Percentiles rank a stretch among this genome's conserved stretches.
Evolutionary conservation across 805 yeast genomes (phyloP).

Genomic region (Starmera quercuum): DNA sequence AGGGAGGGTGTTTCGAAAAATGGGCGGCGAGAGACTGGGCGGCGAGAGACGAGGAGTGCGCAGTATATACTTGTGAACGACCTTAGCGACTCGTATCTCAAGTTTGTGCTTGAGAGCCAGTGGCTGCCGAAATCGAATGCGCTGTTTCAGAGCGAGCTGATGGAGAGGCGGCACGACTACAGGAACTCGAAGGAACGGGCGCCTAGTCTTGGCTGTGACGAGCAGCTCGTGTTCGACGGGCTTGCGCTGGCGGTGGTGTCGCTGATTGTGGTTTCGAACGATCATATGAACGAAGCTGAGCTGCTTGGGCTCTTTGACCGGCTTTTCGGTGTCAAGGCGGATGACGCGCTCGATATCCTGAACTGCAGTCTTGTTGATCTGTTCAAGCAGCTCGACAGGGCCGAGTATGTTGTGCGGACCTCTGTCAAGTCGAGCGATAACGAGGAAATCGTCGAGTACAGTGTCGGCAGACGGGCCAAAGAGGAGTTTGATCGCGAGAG

Average conservation of each 20-base stretch:
- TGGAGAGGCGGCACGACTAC: slow-evolving; percentile 17
- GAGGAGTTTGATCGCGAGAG: slow-evolving; percentile 19
- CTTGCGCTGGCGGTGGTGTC: slow-evolving; percentile 13
- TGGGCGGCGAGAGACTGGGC: background rate
- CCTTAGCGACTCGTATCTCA: slow-evolving; percentile 7
- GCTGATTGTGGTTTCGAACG: slow-evolving; percentile 16
- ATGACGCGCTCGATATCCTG: slow-evolving; percentile 5
- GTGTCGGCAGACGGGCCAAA: slow-evolving; percentile 21
- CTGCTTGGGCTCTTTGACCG: slow-evolving; percentile 30
- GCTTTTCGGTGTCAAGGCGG: slow-evolving; percentile 23
- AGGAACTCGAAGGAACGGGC: slow-evolving; percentile 10
- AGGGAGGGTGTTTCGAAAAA: background rate
- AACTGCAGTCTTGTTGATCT: slow-evolving; percentile 12
- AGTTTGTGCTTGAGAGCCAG: slow-evolving; percentile 4
- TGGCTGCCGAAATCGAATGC: slow-evolving; percentile 7
- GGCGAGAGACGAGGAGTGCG: background rate
- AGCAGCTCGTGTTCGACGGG: slow-evolving; percentile 13
- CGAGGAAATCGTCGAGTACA: slow-evolving; percentile 21
- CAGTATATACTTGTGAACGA: slow-evolving; percentile 12
- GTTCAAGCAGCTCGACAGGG: slow-evolving; percentile 17
- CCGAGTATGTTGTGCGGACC: slow-evolving; percentile 17
- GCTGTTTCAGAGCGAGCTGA: slow-evolving; percentile 16
- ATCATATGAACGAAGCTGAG: slow-evolving; percentile 31
- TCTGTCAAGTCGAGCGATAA: slow-evolving; percentile 8
- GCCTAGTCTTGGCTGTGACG: slow-evolving; percentile 12